Base-by-base conservation (phyloP, 805 yeast species). In the Myxozyma kluyveri region DNA sequence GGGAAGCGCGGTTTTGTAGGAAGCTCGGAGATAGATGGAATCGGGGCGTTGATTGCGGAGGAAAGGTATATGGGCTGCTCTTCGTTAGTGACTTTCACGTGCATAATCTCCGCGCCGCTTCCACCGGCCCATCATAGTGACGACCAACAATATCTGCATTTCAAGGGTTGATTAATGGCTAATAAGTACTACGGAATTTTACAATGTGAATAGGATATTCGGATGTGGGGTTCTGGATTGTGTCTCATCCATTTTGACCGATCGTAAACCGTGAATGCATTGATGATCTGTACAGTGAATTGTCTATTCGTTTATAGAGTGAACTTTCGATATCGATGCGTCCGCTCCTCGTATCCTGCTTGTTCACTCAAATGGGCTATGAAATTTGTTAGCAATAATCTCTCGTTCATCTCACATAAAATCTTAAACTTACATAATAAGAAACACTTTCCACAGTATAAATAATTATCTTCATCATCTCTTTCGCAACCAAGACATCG, bases 1-100 rank as follows among this genome's bases (percentile, higher is more conserved):
- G 72, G 91, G 56, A 84, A 83, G 47, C 95, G 87, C 67, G 78
- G 80, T 57, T 77, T 77, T 47, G 77, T 87, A 73, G 98, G 98
- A 0, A 64, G 77, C 4, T 72, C 72, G 45, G 14, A 31, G 10
- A 10, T 31, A 10, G 35, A 10, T 10, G 35, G 14, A 14, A 14
- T 17, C 40, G 40, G 40, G 19, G 19, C 19, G n/a, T n/a, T n/a
- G n/a, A 31, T 3, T 5, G 42, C 26, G 23, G 10, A 39, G 18
- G 23, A 19, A 23, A 18, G 42, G 23, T 27, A 39, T 39, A 24
- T 14, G 19, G 40, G 6, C n/a, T n/a, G n/a, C 3, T 3, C 36
- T n/a, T 3, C 23, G 42, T 23, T 19, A 23, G 26, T n/a, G 23
- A 4, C 23, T n/a, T 38, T 14, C 19, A 22, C 10, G 14, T 12